phyloP scores from a whole-genome alignment of 495 filamentous ascomycete genomes.

The Trichoderma parareesei region DNA sequence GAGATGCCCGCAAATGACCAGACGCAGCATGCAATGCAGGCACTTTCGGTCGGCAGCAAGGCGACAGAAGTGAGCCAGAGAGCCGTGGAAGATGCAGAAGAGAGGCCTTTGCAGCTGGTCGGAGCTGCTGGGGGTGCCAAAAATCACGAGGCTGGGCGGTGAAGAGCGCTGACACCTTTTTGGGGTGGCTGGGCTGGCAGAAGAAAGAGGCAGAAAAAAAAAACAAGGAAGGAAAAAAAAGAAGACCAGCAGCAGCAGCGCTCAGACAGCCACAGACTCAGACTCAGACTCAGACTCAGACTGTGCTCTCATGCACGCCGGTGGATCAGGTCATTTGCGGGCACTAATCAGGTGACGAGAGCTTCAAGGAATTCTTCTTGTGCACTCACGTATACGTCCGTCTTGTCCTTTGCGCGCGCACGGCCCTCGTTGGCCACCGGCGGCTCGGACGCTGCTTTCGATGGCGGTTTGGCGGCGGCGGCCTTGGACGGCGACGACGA shows the following conservation, averaged over 20 bases:
- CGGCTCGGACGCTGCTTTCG: conserved; percentile 38
- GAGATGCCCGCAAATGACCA: conserved; percentile 12
- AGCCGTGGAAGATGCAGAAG: background rate
- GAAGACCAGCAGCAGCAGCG: no score
- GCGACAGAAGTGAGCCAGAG: background rate
- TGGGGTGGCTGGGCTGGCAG: conserved; percentile 1
- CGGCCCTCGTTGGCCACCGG: conserved; percentile 81
- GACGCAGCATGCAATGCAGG: background rate
- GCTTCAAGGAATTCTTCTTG: background rate
- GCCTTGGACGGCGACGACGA: background rate
- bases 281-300: background rate
- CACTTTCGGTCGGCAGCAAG: conserved; percentile 1
- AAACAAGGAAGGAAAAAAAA: no score
- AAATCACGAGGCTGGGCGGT: conserved; percentile 10
- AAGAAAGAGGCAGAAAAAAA: conserved; percentile 15
- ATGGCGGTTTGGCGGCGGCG: conserved; percentile 12
- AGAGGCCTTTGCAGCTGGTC: conserved; percentile 5
- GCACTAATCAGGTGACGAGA: conserved; percentile 9
- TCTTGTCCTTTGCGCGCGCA: conserved; percentile 73
- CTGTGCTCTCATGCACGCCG: conserved; percentile 1
- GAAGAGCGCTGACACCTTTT: background rate
- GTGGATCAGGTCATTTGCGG: conserved; percentile 9
- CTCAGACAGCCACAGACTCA: no score
- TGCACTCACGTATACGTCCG: conserved; percentile 84
- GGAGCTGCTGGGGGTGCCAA: conserved; percentile 6